A percentile compares a stretch with the other conserved stretches of the same genome.
These are phyloP conservation scores for Hypoxylon cercidicola DNA, from an alignment of 495 filamentous ascomycete species.

Conservation along the genomic window DNA sequence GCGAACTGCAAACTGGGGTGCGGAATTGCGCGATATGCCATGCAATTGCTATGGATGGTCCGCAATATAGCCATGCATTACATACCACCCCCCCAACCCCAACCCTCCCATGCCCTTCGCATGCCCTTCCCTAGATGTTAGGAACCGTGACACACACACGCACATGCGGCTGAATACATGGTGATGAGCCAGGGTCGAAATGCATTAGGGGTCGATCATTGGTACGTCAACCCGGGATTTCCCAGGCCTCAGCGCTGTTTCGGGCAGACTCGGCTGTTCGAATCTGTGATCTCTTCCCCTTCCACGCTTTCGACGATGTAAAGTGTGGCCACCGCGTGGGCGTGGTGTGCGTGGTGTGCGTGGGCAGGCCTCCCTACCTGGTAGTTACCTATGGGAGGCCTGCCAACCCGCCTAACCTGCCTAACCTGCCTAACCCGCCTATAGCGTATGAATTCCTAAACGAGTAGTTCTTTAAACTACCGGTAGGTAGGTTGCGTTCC, in stretches of 20 bases:
- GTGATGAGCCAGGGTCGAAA: slow-evolving; percentile 35
- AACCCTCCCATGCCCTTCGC: not conserved
- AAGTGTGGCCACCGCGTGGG: not conserved
- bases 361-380: slow-evolving; percentile 10
- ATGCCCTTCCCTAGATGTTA: slow-evolving; percentile 11
- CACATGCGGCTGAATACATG: slow-evolving; percentile 41
- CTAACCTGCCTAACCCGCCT: too few relatives aligned
- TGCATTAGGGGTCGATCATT: slow-evolving; percentile 45
- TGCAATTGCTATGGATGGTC: slow-evolving; percentile 15
- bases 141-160: slow-evolving; percentile 26
- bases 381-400: not conserved
- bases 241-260: slow-evolving; percentile 29
- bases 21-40: slow-evolving; percentile 37
- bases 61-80: slow-evolving; percentile 27
- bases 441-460: slow-evolving; percentile 39
- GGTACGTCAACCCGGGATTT: slow-evolving; percentile 41
- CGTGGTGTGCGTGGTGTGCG: slow-evolving; percentile 29
- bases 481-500: slow-evolving; percentile 37
- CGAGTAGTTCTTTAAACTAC: slow-evolving; percentile 34
- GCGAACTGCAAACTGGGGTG: too few relatives aligned
- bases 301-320: slow-evolving; percentile 18
- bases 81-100: slow-evolving; percentile 14
- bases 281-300: slow-evolving; percentile 17
- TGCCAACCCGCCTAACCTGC: not conserved
- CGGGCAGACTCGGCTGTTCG: slow-evolving; percentile 39